Percentiles rank a stretch among this genome's conserved stretches.
These are phyloP conservation scores for Massospora cicadina DNA, from an alignment of 371 early-diverging fungal species.

Conservation along the genomic window DNA sequence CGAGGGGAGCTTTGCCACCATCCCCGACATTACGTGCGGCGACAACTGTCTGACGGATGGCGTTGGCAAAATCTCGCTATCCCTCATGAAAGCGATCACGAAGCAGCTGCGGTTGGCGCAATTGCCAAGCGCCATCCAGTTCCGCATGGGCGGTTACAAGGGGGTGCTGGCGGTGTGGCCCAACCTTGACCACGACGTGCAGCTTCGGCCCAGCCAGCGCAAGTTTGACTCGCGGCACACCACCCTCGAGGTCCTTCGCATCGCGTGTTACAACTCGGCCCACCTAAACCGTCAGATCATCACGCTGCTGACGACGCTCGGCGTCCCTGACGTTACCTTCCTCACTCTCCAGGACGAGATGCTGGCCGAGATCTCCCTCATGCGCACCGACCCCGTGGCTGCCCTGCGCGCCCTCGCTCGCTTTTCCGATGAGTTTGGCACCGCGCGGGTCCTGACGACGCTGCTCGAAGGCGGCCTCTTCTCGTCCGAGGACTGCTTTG, in stretches of 20 bases:
- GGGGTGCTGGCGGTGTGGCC: constrained; percentile 33
- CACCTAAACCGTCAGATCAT: constrained; percentile 61
- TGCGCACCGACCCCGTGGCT: constrained; percentile 21
- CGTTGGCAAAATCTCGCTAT: constrained; percentile 45
- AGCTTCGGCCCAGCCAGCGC: constrained; percentile 41
- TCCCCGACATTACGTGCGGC: constrained; percentile 34
- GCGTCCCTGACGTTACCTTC: constrained; percentile 35
- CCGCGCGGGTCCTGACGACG: constrained; percentile 24
- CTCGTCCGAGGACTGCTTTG: constrained; percentile 29
- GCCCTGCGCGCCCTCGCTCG: constrained; percentile 28
- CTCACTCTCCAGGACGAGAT: constrained; percentile 26
- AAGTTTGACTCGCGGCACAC: constrained; percentile 43
- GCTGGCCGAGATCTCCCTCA: constrained; percentile 21
- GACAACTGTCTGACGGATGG: constrained; percentile 64
- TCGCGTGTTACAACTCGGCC: constrained; percentile 29
- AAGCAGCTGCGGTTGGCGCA: constrained; percentile 24
- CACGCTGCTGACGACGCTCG: constrained; percentile 38
- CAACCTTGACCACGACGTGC: constrained; percentile 12
- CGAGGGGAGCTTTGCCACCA: constrained; percentile 20
- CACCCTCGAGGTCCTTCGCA: constrained; percentile 40
- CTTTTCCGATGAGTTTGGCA: constrained; percentile 35
- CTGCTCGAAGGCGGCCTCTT: constrained; percentile 41
- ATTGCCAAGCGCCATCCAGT: constrained; percentile 56
- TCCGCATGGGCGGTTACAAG: constrained; percentile 65
- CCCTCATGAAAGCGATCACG: constrained; percentile 24